A percentile compares a stretch with the other conserved stretches of the same genome.
Evolutionary conservation across 495 filamentous ascomycete genomes (phyloP).

Genomic region (Pyrenula massariospora): DNA sequence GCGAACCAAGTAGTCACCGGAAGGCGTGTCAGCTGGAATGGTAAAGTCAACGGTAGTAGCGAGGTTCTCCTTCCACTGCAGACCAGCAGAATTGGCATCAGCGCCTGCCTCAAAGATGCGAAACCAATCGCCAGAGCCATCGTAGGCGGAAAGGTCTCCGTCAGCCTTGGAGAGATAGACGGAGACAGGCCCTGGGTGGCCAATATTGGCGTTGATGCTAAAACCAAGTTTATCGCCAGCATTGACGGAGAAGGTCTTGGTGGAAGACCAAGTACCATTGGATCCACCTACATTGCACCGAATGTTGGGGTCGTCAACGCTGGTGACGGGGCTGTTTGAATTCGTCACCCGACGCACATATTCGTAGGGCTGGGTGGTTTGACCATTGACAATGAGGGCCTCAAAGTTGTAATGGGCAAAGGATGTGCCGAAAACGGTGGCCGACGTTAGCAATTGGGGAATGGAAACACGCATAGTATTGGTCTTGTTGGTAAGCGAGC

Average conservation of each 20-base stretch:
- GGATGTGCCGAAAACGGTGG: neutral
- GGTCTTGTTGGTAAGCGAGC: neutral
- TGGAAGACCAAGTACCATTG: neutral
- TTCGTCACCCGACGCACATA: neutral
- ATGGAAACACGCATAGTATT: neutral
- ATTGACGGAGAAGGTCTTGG: neutral
- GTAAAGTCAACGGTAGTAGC: slow-evolving; percentile 1
- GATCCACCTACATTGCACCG: neutral
- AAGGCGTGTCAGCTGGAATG: slow-evolving; percentile 7
- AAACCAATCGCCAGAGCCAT: slow-evolving; percentile 22
- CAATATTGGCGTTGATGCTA: slow-evolving; percentile 2
- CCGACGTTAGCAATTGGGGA: neutral
- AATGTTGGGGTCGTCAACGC: neutral
- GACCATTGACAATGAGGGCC: neutral
- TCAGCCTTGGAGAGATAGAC: slow-evolving; percentile 17
- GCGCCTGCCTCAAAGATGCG: slow-evolving; percentile 14
- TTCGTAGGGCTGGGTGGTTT: neutral
- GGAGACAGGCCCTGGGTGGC: slow-evolving; percentile 10
- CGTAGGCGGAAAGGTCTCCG: slow-evolving; percentile 10
- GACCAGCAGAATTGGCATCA: neutral
- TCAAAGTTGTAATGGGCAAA: neutral
- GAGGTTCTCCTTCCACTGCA: slow-evolving; percentile 9
- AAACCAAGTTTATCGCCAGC: neutral
- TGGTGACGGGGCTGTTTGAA: neutral
- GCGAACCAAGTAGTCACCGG: slow-evolving; percentile 29